phyloP scores from a whole-genome alignment of 345 rosid species.

The Gossypium herbaceum region DNA sequence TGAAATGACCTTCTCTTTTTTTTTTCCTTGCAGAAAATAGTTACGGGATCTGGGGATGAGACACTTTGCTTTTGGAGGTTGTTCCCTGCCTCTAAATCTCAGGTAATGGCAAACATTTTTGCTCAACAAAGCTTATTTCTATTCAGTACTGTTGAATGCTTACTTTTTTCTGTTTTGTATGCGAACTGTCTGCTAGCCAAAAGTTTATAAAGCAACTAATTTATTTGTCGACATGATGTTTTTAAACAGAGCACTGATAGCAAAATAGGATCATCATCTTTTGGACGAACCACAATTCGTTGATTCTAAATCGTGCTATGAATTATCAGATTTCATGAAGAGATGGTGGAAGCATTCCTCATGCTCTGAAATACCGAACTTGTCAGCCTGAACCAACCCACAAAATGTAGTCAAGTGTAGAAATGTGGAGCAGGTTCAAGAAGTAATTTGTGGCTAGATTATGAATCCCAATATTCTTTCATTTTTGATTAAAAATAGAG shows the following conservation, averaged over 20 bases:
- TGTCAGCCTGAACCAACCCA: not conserved
- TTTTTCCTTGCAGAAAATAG: conserved; percentile 63
- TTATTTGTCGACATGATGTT: conserved; percentile 3
- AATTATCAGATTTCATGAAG: not conserved
- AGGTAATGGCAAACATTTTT: conserved; percentile 37
- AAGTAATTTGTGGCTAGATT: not conserved
- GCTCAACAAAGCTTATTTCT: not conserved
- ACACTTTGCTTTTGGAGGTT: conserved; percentile 96
- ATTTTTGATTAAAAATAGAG: not conserved
- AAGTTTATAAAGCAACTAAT: not conserved
- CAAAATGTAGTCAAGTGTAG: not conserved
- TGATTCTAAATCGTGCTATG: conserved; percentile 23
- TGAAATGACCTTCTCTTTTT: not conserved
- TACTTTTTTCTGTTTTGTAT: not conserved
- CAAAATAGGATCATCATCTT: conserved; percentile 68
- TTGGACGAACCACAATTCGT: conserved; percentile 77
- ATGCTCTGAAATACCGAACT: not conserved
- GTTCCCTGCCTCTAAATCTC: conserved; percentile 91
- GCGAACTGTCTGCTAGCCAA: not conserved
- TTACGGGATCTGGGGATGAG: conserved; percentile 99
- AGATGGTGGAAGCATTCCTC: not conserved
- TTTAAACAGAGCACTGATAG: conserved; percentile 63
- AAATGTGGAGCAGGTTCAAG: not conserved
- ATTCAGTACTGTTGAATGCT: not conserved
- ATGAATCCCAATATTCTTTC: not conserved